Percentiles rank a stretch among this genome's conserved stretches.
Conservation (phyloP, 2,329 filamentous ascomycete species). For the Claviceps purpurea region DNA sequence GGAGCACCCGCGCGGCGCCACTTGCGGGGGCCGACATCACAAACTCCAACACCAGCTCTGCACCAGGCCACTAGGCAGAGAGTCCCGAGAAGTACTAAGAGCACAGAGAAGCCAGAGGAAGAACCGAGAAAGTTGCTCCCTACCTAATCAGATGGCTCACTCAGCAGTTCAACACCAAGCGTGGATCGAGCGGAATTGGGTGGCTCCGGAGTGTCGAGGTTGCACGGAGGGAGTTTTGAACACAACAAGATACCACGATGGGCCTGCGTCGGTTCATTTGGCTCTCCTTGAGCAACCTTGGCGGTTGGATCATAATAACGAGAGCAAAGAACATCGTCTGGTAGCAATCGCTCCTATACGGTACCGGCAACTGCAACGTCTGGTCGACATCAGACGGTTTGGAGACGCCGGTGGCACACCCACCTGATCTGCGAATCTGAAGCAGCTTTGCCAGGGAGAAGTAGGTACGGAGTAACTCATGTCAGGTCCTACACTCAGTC, state of each 20-base stretch:
- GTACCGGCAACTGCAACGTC: neutral
- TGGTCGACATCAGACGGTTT: neutral
- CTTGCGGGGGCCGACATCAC: neutral
- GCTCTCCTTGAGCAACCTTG: neutral
- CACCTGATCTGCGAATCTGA: neutral
- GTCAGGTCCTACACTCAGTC: neutral
- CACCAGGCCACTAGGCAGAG: neutral
- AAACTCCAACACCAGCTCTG: neutral
- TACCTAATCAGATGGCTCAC: too few species aligned
- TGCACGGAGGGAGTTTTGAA: too few species aligned
- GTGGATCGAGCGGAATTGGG: too few species aligned
- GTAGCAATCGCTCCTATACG: neutral
- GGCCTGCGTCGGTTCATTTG: neutral
- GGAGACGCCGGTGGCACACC: neutral
- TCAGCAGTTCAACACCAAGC: too few species aligned
- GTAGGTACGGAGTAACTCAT: neutral
- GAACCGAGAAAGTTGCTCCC: too few species aligned
- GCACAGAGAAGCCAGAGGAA: too few species aligned
- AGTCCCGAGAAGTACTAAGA: neutral
- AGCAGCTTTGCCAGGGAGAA: neutral
- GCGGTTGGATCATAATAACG: neutral
- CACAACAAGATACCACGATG: neutral
- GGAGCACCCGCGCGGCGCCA: constrained; percentile 4
- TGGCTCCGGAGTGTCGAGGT: too few species aligned
- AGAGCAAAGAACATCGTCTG: neutral